Base-by-base conservation (phyloP, 2,329 filamentous ascomycete genomes). In the Penicillium verrucosum region DNA sequence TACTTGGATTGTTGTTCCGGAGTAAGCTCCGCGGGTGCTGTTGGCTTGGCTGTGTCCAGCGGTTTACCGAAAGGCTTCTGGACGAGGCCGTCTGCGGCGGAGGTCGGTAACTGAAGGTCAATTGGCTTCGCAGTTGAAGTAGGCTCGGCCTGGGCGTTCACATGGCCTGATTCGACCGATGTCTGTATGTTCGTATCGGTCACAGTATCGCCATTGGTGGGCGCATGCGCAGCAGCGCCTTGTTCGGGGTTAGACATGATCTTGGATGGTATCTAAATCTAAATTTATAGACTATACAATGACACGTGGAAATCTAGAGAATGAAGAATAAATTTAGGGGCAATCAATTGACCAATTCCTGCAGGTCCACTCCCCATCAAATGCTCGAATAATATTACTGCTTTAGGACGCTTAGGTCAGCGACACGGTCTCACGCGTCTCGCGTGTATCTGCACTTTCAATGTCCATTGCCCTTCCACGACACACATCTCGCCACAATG, bases 1-100 rank as follows among this genome's bases (percentile, higher is more conserved):
- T 97, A 97, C 77, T 96, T 97, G 63, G 81, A 73, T 70, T 89
- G 77, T 76, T 97, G 90, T 36, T 96, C 91, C 10, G 83, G 70
- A 11, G 87, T 92, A 66, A 97, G 83, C 56, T 81, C 73, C 6
- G 84, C 74, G 10, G 81, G 79, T 6, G 83, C 70, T 12, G 78
- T 70, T 3, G 89, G 85, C 56, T 82, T 84, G 70, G 82, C 82
- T 36, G 77, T 76, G 2, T 87, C 75, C 2, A 81, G 74, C 2
- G 88, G 87, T 9, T 73, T 70, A n/a, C 76, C 72, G 60, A 90
- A 80, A 34, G 87, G 88, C 42, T 81, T 86, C 63, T 80, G 80
- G 53, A 80, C 72, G 21, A 76, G 64, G 8, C 75, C 76, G 48
- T 76, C 71, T 8, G 68, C 70, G 7, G 73, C 70, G 21, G 72